Base-by-base conservation (phyloP, 495 filamentous ascomycete species). In the Xylaria venustula region DNA sequence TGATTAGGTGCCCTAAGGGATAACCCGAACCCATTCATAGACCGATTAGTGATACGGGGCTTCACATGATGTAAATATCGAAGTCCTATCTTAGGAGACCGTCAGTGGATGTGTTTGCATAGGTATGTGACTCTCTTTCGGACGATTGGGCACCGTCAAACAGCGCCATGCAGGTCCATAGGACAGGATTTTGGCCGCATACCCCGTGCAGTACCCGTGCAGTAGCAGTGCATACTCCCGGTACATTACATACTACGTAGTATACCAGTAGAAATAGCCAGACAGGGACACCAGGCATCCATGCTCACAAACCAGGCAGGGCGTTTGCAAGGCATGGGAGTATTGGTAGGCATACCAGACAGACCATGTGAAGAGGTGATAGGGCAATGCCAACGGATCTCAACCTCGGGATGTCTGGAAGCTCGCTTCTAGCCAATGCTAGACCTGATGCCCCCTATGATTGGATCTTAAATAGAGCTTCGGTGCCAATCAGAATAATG, bases 81-180 rank as follows among this genome's bases (percentile, higher is more conserved):
- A 40, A 17, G 40, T 14, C n/a, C 42, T 14, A 20, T 45, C 19
- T 22, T 4, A 45, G 36, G 41, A 26, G 26, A 41, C 5, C 34
- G 40, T n/a, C 19, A 53, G 19, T 14, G 32, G 41, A 20, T 41
- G 9, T 41, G 55, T 30, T 50, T 19, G 26, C 46, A n/a, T n/a
- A n/a, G n/a, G 36, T 41, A 41, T 42, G 36, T 42, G 45, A 37
- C 65, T 63, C 49, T 11, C 62, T 57, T 54, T 65, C 64, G 48
- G 66, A 65, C 64, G 66, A 69, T 71, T 71, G 66, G 69, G 69
- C 68, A 70, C 61, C 60, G 66, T 60, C 57, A 63, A 61, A 62
- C 61, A 60, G 60, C 30, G 48, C 48, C 41, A 65, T 53, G 58
- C 63, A 51, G 22, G 54, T 62, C 62, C 61, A 62, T 69, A 57